Base-by-base conservation (phyloP, 108 stramenopile genomes). In the Nannochloropsis gaditana region DNA sequence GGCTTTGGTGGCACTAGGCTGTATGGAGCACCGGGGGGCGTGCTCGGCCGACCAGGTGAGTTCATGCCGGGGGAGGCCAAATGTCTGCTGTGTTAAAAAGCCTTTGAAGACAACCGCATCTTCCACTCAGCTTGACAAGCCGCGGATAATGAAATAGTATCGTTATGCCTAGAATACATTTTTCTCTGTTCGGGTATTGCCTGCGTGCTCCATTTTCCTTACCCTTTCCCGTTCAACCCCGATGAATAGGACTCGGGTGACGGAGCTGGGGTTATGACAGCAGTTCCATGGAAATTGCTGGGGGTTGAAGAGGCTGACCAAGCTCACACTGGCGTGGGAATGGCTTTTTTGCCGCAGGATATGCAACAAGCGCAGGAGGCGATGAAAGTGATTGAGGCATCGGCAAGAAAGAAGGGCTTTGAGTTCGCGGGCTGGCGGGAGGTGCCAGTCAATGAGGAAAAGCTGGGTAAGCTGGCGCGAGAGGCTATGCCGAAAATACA, bases 21-120 rank as follows among this genome's bases (percentile, higher is more conserved):
- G 89, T 81, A 89, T 89, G 89, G 89, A 89, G 87, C 89, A 89
- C 82, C 44, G 89, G n/a, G 89, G 89, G 15, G 89, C 88, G 41
- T 88, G 88, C 86, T 86, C 86, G 42, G 88, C 88, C 15, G 89
- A 89, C 83, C 86, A 89, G 42, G 87, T 89, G 79, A 83, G 83
- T 83, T 79, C 9, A 19, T 31, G 81, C 81, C 19, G n/a, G 59
- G 59, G 59, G 59, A 73, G 59, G 59, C 19, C 3, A 73, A 6
- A n/a, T 6, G n/a, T n/a, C 15, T 15, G 6, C 59, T 73, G 15
- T 73, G 59, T 6, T 73, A n/a, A 15, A 73, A 73, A 2, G 59
- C 8, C 59, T n/a, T 73, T 3, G 5, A 31, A 31, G 31, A 31
- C 31, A 31, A 31, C 31, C 31, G 31, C 31, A 73, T 73, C 59